Percentiles rank a stretch among this genome's conserved stretches.
Conservation (phyloP, 2,329 filamentous ascomycete genomes). For the Mollisia scopiformis region DNA sequence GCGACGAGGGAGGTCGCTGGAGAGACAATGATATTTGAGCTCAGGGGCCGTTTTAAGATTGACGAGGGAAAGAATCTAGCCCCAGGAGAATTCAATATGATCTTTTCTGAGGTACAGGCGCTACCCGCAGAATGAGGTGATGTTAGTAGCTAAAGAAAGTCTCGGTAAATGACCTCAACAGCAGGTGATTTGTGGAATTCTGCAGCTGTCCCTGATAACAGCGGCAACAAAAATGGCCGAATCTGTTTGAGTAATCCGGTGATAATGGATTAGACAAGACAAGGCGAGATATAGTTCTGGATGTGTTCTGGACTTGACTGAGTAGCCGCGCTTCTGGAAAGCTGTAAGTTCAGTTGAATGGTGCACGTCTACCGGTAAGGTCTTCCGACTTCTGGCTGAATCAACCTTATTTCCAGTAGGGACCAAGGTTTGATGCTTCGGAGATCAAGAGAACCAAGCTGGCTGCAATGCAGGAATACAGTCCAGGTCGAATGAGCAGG, state of each 20-base stretch:
- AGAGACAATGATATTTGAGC: neutral
- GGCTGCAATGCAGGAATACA: neutral
- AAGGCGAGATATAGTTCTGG: neutral
- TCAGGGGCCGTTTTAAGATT: neutral
- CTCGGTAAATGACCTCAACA: neutral
- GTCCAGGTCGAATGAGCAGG: neutral
- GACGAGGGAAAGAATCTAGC: neutral
- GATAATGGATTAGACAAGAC: constrained; percentile 8
- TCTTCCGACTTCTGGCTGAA: neutral
- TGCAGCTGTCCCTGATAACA: neutral
- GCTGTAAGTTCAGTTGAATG: neutral
- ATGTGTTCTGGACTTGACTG: neutral
- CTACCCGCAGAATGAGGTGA: constrained; percentile 4
- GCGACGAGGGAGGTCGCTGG: neutral
- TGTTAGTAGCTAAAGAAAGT: constrained; percentile 8
- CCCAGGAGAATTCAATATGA: constrained; percentile 3
- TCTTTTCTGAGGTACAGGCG: constrained; percentile 3
- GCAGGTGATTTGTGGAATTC: constrained; percentile 3
- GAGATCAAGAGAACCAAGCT: neutral
- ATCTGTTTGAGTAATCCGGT: neutral
- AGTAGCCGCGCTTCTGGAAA: neutral
- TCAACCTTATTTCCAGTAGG: neutral
- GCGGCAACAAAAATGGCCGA: neutral
- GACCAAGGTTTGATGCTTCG: neutral
- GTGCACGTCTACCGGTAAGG: neutral